Conservation (phyloP, 768 basidiomycete species). For the Tephrocybe rancida region DNA sequence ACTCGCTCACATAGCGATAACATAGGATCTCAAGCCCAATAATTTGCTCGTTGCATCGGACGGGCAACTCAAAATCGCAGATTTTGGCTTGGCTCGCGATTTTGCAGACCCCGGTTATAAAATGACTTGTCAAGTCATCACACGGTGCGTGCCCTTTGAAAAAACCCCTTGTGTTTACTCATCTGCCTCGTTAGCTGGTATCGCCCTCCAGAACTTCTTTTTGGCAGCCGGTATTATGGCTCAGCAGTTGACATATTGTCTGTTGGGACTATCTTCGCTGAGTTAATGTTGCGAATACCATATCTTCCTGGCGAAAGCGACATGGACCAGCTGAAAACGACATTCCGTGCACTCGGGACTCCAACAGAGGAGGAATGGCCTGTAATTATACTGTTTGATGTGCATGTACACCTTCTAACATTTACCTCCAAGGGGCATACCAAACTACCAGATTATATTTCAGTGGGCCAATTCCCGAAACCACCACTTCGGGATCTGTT, state of each 20-base stretch:
- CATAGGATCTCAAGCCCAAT: conserved; percentile 96
- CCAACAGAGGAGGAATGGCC: conserved; percentile 99
- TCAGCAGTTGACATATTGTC: conserved; percentile 97
- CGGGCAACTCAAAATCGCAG: conserved; percentile 94
- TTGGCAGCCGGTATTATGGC: conserved; percentile 88
- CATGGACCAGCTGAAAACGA: conserved; percentile 95
- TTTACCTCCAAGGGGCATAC: conserved; percentile 70
- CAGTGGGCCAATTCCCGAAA: conserved; percentile 85
- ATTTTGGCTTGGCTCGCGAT: conserved; percentile 98
- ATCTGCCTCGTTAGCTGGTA: conserved; percentile 76
- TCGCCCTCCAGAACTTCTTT: conserved; percentile 93
- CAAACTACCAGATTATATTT: conserved; percentile 87
- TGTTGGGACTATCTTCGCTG: conserved; percentile 96
- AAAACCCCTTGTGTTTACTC: conserved; percentile 4
- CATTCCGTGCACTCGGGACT: conserved; percentile 92
- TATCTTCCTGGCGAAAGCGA: conserved; percentile 96
- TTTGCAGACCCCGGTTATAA: conserved; percentile 93
- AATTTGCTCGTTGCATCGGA: conserved; percentile 92
- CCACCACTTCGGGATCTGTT: conserved; percentile 84
- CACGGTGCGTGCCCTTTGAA: conserved; percentile 58
- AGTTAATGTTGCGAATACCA: conserved; percentile 94
- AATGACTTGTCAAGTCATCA: conserved; percentile 99
- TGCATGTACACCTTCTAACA: background rate
- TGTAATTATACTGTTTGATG: conserved; percentile 45
- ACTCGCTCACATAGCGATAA: conserved; percentile 1